These are phyloP conservation scores for Aspergillus udagawae DNA, from an alignment of 2,329 filamentous ascomycete genomes.

Conservation along the genomic window DNA sequence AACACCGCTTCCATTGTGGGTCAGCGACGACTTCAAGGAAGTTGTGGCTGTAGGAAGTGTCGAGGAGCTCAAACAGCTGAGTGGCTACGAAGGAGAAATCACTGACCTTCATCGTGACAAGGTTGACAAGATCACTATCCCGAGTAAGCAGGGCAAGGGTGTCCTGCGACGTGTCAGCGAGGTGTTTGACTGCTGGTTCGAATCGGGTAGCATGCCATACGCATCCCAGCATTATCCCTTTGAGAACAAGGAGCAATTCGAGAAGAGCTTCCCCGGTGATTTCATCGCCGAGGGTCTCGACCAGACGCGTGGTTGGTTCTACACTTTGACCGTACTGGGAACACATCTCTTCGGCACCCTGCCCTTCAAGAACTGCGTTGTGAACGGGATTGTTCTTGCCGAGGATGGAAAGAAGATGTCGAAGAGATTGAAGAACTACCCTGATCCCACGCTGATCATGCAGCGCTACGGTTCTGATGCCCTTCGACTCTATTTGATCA, in stretches of 20 bases:
- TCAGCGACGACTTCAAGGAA: slow-evolving; percentile 83
- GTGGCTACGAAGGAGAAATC: slow-evolving; percentile 78
- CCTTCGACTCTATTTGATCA: slow-evolving; percentile 91
- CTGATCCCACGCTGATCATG: slow-evolving; percentile 79
- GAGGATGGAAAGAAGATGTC: slow-evolving; percentile 99
- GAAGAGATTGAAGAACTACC: slow-evolving; percentile 94
- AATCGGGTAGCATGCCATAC: slow-evolving; percentile 94
- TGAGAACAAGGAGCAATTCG: slow-evolving; percentile 76
- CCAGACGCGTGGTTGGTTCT: slow-evolving; percentile 96
- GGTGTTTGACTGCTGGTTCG: slow-evolving; percentile 96
- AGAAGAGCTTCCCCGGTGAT: slow-evolving; percentile 79
- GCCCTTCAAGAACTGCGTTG: slow-evolving; percentile 94
- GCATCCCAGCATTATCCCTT: slow-evolving; percentile 89
- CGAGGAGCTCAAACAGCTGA: slow-evolving; percentile 76
- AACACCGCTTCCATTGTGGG: slow-evolving; percentile 87
- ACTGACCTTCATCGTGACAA: slow-evolving; percentile 88
- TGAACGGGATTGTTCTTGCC: slow-evolving; percentile 89
- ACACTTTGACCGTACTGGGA: slow-evolving; percentile 82
- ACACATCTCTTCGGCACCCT: slow-evolving; percentile 80
- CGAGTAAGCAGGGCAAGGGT: slow-evolving; percentile 82
- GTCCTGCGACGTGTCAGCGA: slow-evolving; percentile 76
- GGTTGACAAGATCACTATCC: slow-evolving; percentile 91
- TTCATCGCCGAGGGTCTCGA: slow-evolving; percentile 93
- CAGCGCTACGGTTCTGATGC: slow-evolving; percentile 87
- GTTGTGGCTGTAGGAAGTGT: slow-evolving; percentile 81